phyloP scores from a whole-genome alignment of 495 filamentous ascomycete species.

The Aspergillus coremiiformis region DNA sequence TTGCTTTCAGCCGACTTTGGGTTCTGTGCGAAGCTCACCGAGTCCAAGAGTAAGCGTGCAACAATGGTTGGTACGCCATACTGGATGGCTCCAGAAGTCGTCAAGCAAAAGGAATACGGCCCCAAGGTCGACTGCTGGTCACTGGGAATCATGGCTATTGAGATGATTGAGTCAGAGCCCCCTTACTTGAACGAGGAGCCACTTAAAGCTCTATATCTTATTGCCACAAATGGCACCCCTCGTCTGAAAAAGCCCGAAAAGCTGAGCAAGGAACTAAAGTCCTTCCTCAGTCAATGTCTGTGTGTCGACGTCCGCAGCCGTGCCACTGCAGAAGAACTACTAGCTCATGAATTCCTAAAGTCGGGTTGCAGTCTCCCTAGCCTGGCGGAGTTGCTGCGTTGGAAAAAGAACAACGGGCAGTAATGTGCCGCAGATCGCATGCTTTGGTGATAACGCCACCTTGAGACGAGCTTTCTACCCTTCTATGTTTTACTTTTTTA shows the following conservation, averaged over 20 bases:
- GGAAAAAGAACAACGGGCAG: slow-evolving; percentile 43
- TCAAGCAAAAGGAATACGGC: slow-evolving; percentile 98
- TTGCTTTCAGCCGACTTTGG: slow-evolving; percentile 77
- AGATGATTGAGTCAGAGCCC: slow-evolving; percentile 99
- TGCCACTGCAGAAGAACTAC: slow-evolving; percentile 80
- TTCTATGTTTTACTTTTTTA: slow-evolving; percentile 10
- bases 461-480: background rate
- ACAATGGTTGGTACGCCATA: slow-evolving; percentile 99
- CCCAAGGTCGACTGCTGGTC: slow-evolving; percentile 99
- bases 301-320: slow-evolving; percentile 94
- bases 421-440: slow-evolving; percentile 14
- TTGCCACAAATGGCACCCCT: slow-evolving; percentile 95
- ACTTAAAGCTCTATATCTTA: slow-evolving; percentile 89
- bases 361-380: slow-evolving; percentile 64
- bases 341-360: slow-evolving; percentile 71
- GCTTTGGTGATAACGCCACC: background rate
- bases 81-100: slow-evolving; percentile 99
- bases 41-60: slow-evolving; percentile 91
- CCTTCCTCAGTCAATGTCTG: slow-evolving; percentile 88
- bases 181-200: slow-evolving; percentile 98
- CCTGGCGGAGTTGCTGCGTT: slow-evolving; percentile 78
- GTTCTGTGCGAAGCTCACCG: slow-evolving; percentile 97
- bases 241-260: slow-evolving; percentile 96
- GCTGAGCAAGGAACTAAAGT: slow-evolving; percentile 91
- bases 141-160: slow-evolving; percentile 98